Evolutionary conservation across 106 monocot genomes (phyloP), one percentile per base, ranked within the genome.

Genomic region (Dendrobium chrysotoxum): DNA sequence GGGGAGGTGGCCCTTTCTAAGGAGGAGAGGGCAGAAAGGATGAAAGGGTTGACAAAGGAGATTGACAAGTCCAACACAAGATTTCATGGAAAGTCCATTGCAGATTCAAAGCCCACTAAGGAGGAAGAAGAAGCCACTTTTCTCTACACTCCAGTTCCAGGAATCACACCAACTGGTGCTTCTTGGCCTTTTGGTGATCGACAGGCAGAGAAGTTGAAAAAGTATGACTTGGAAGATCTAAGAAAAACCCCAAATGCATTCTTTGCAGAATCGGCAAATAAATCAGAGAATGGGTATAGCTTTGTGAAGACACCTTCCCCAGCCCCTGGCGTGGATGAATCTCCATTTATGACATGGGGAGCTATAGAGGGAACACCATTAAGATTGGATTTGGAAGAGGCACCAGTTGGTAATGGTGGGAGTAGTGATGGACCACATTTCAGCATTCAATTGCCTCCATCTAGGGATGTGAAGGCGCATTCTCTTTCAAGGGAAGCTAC

Each of bases 261-360:
- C 80, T 99, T 87, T 55, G 79, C 76, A 4, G 98, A 99, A 81
- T 95, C 95, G 0, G 68, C 16, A 23, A 93, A 95, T 87, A 89
- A 91, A 58, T 64, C 88, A 2, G 92, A 89, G 40, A 91, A 99
- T 40, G 98, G 93, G 1, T 99, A 95, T 85, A 99, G 88, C 72
- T 99, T 93, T 81, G 88, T 99, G 55, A 88, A 76, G 81, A 99
- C 98, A 0, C 98, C 98, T 9, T 95, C 95, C 2, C 98, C 95
- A 25, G 95, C 88, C 18, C 98, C 95, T 0, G 98, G 98, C 18
- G 88, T 85, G 28, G 98, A 89, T 73, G 98, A 90, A 26, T 99
- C 95, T 0, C 98, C 98, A 0, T 91, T 99, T 78, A 99, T 99
- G 88, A 99, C 98, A 0, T 99, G 98, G 98, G 98, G 98, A 53